phyloP scores from a whole-genome alignment of 805 yeast species.

The Scheffersomyces amazonensis region DNA sequence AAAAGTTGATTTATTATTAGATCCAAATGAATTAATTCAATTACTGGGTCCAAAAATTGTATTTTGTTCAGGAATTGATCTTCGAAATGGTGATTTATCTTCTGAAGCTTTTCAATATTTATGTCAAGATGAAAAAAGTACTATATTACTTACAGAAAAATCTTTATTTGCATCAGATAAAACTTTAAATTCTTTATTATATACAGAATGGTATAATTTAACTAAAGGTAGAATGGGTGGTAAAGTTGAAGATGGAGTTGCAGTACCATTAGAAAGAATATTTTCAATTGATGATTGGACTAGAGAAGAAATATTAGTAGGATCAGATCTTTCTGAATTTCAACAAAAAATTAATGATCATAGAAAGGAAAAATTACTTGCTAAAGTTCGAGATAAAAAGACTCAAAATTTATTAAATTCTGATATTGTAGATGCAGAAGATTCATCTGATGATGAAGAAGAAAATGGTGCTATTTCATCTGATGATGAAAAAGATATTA shows the following conservation, averaged over 20 bases:
- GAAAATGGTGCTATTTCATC: constrained; percentile 27
- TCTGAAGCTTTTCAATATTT: constrained; percentile 50
- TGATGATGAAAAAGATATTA: constrained; percentile 25
- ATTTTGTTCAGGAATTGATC: constrained; percentile 67
- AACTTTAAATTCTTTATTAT: constrained; percentile 50
- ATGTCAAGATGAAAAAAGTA: constrained; percentile 63
- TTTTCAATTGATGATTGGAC: constrained; percentile 39
- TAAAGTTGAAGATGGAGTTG: constrained; percentile 55
- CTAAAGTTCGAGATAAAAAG: constrained; percentile 40
- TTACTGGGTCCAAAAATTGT: constrained; percentile 74
- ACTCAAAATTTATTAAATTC: constrained; percentile 37
- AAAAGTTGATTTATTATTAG: constrained; percentile 52
- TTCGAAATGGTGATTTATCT: constrained; percentile 62
- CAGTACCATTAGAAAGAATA: constrained; percentile 49
- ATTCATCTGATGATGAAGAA: constrained; percentile 33
- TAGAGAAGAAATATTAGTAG: constrained; percentile 49
- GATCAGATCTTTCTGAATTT: constrained; percentile 49
- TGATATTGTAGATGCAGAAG: constrained; percentile 30
- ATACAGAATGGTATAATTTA: constrained; percentile 50
- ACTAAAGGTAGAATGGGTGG: constrained; percentile 34
- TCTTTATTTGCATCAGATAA: constrained; percentile 36
- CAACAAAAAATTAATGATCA: constrained; percentile 43
- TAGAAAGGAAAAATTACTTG: constrained; percentile 40
- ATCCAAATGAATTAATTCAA: constrained; percentile 52
- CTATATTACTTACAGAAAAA: constrained; percentile 73